Conservation (phyloP, 2,329 filamentous ascomycete genomes). For the Monilinia fructigena region DNA sequence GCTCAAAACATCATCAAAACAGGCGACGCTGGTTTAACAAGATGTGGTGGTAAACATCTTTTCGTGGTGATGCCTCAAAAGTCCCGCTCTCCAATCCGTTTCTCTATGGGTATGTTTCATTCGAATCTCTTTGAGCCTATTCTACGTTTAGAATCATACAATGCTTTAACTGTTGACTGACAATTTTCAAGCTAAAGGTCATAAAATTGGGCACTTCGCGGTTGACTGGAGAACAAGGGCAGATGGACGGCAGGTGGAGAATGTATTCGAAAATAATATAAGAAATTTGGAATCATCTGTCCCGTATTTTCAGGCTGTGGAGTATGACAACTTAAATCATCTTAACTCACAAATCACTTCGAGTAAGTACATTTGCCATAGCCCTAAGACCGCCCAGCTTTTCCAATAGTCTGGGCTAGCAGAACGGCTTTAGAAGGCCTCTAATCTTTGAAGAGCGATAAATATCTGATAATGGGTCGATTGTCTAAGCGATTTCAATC, state of each 20-base stretch:
- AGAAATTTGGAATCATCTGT: not conserved
- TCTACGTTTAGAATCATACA: not conserved
- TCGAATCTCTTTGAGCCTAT: not conserved
- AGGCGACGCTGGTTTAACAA: not conserved
- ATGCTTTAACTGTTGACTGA: not conserved
- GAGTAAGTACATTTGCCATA: not conserved
- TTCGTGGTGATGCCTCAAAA: not conserved
- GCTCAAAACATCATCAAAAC: slow-evolving; percentile 5
- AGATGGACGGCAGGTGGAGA: too few relatives aligned
- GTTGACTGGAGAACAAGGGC: too few relatives aligned
- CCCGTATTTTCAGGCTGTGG: too few relatives aligned
- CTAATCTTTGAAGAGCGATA: too few relatives aligned
- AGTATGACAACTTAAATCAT: too few relatives aligned
- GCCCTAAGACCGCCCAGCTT: not conserved
- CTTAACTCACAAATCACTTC: not conserved
- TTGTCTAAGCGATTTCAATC: too few relatives aligned
- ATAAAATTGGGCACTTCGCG: too few relatives aligned
- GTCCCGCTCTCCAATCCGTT: not conserved
- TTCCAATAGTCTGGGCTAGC: too few relatives aligned
- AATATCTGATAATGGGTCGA: too few relatives aligned
- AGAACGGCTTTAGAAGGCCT: too few relatives aligned
- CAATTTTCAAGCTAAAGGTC: too few relatives aligned
- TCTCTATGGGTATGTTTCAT: not conserved
- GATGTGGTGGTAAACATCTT: not conserved
- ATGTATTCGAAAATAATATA: not conserved